Evolutionary conservation across 495 filamentous ascomycete genomes (phyloP).

Genomic region (Barbatosphaeria neglecta): DNA sequence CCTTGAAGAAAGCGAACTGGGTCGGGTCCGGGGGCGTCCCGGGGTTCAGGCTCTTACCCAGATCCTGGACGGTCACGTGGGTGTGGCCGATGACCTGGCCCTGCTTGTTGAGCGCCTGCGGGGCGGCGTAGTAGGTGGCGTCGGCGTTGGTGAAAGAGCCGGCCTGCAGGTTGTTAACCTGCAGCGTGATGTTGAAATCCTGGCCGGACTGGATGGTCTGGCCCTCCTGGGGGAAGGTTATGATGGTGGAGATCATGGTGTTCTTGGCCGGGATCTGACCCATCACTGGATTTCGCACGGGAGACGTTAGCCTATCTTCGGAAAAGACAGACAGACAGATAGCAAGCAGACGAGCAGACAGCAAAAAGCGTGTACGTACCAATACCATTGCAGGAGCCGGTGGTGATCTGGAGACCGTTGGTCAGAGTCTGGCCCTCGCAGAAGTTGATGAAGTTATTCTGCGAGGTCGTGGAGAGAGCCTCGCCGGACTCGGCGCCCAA

Average conservation of each 20-base stretch:
- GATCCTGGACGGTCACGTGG: slow-evolving; percentile 46
- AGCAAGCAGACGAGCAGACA: slow-evolving; percentile 3
- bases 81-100: slow-evolving; percentile 43
- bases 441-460: slow-evolving; percentile 42
- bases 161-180: slow-evolving; percentile 40
- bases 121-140: slow-evolving; percentile 45
- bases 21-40: slow-evolving; percentile 24
- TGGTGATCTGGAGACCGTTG: slow-evolving; percentile 36
- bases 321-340: background rate
- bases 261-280: slow-evolving; percentile 44
- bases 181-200: slow-evolving; percentile 40
- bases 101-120: slow-evolving; percentile 35
- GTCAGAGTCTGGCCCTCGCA: slow-evolving; percentile 38
- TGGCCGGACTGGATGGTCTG: slow-evolving; percentile 26
- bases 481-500: slow-evolving; percentile 13
- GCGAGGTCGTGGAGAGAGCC: slow-evolving; percentile 21
- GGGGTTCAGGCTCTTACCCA: slow-evolving; percentile 26
- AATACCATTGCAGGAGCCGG: slow-evolving; percentile 44
- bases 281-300: slow-evolving; percentile 31
- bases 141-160: slow-evolving; percentile 44
- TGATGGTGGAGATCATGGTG: slow-evolving; percentile 49
- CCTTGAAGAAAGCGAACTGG: slow-evolving; percentile 11
- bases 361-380: slow-evolving; percentile 24
- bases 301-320: no score
- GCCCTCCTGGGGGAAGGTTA: slow-evolving; percentile 32